Percentiles rank a stretch among this genome's conserved stretches.
phyloP scores from a whole-genome alignment of 163 green algal species.

The Chlamydomonas reinhardtii region DNA sequence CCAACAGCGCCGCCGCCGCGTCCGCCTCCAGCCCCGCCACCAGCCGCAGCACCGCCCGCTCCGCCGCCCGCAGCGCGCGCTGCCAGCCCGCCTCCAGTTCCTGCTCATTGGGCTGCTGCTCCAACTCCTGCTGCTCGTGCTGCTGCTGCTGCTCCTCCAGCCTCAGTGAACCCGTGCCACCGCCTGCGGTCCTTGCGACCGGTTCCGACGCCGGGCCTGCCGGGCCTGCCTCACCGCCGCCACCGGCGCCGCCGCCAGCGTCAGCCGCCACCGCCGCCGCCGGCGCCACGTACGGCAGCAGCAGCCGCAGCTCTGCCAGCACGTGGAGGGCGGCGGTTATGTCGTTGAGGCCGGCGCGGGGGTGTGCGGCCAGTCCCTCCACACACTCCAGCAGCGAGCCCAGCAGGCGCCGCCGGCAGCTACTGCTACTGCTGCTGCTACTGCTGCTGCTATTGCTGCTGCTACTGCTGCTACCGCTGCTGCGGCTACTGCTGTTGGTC shows the following conservation, averaged over 20 bases:
- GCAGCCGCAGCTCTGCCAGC: background rate
- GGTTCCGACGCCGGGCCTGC: background rate
- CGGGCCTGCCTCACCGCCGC: background rate
- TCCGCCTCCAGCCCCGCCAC: background rate
- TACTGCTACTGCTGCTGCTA: no score
- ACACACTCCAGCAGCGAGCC: background rate
- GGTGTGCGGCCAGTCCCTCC: background rate
- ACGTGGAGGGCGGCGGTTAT: background rate
- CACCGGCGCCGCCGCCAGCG: no score
- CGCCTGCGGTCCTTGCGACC: no score
- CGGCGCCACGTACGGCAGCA: background rate
- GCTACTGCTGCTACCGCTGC: no score
- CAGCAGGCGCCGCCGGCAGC: no score
- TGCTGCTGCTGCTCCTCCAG: no score
- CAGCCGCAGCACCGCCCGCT: conserved; percentile 17
- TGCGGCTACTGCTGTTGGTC: no score
- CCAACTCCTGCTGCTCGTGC: no score
- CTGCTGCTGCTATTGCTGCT: no score
- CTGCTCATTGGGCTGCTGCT: background rate
- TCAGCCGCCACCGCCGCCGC: background rate
- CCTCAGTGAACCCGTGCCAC: no score
- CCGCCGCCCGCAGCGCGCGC: background rate
- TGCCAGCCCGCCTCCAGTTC: no score
- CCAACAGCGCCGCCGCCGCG: conserved; percentile 11
- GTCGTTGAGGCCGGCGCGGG: background rate